A percentile compares a stretch with the other conserved stretches of the same genome.
phyloP scores from a whole-genome alignment of 306 rosid species.

The Senna siamea region DNA sequence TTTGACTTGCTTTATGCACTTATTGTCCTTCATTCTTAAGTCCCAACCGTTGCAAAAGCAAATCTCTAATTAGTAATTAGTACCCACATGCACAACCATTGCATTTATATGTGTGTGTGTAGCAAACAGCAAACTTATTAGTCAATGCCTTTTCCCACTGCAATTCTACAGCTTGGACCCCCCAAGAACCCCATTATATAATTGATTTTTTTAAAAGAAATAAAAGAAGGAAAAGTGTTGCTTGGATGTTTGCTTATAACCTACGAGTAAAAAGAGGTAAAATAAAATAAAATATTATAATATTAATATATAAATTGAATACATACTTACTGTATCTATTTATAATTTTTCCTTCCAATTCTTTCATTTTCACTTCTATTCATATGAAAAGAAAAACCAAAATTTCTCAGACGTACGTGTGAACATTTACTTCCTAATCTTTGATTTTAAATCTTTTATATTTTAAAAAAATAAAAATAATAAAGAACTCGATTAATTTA shows the following conservation, averaged over 20 bases:
- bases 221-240: not conserved
- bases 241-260: not conserved
- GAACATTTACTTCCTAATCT: too few relatives aligned
- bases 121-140: not conserved
- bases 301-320: too few relatives aligned
- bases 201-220: not conserved
- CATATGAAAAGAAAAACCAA: not conserved
- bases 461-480: too few relatives aligned
- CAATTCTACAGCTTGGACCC: not conserved
- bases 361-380: conserved; percentile 4
- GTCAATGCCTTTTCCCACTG: conserved; percentile 8
- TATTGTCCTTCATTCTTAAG: not conserved
- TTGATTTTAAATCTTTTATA: too few relatives aligned
- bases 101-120: too few relatives aligned
- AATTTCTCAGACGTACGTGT: too few relatives aligned
- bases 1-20: conserved; percentile 2
- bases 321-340: too few relatives aligned
- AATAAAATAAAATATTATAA: too few relatives aligned
- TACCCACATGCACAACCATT: not conserved
- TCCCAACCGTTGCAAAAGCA: conserved; percentile 27
- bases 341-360: not conserved
- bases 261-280: not conserved
- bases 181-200: not conserved
- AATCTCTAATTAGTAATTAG: conserved; percentile 3
- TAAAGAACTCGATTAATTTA: too few relatives aligned